Evolutionary conservation across 192 early-diverging fungal genomes (phyloP), one percentile per base, ranked within the genome.

Genomic region (Umbelopsis sp.): DNA sequence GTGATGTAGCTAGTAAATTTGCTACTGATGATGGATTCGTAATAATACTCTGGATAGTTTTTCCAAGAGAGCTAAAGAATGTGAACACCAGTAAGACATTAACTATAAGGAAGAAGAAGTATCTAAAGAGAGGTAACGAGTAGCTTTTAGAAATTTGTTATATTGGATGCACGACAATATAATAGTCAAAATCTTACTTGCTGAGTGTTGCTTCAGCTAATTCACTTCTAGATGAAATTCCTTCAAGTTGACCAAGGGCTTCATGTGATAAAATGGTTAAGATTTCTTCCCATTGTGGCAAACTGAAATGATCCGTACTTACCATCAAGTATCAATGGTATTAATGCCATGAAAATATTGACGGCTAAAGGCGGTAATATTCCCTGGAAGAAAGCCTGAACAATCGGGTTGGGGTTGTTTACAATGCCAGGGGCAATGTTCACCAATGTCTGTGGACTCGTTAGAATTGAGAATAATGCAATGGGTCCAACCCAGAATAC

Each of bases 41-140:
- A 26, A 90, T 73, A 1, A 92, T 79, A 17, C 87, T 81, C 45
- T 86, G 68, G 29, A 94, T 31, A 43, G 87, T 75, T 44, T 86
- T 87, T 54, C 78, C 79, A 21, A 87, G 79, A 9, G 90, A 89
- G 32, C 83, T 82, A 21, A 82, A 87, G 38, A 94, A 69, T 3
- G 91, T 88, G 71, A 92, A 94, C 4, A 94, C 82, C 29, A 94
- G 77, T 14, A 94, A 71, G 25, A 91, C 86, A 75, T 91, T 93
- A 79, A 91, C 82, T 4, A 94, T 72, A 52, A 91, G 84, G 66
- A 91, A 94, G 22, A 87, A 87, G 76, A 91, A 94, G 71, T 87
- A 89, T 74, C 89, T 89, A 65, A 81, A 49, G 2, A 53, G 47
- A n/a, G 21, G 20, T 24, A 16, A 20, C 12, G 16, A 31, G 20